A percentile compares a stretch with the other conserved stretches of the same genome.
phyloP scores from a whole-genome alignment of 1,284 basidiomycete genomes.

The Pisolithus thermaeus region DNA sequence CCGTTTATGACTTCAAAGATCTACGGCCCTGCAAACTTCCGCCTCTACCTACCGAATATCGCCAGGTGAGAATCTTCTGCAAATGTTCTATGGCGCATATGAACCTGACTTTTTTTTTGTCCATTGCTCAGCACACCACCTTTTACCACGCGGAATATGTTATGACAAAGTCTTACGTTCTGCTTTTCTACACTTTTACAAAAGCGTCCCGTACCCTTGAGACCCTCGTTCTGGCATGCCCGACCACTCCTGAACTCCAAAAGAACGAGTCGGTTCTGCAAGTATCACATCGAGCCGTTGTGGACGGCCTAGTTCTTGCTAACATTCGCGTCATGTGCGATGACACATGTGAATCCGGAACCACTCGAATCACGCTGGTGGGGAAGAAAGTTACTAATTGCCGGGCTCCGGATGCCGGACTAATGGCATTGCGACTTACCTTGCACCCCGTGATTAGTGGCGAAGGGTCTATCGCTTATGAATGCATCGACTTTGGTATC shows the following conservation, averaged over 20 bases:
- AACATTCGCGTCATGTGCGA: background rate
- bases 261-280: background rate
- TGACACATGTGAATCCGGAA: background rate
- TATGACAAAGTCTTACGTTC: slow-evolving; percentile 1
- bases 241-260: background rate
- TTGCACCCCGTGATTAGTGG: background rate
- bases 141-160: slow-evolving; percentile 2
- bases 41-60: background rate
- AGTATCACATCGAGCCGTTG: background rate
- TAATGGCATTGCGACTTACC: background rate
- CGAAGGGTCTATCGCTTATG: background rate
- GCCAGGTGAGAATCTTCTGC: background rate
- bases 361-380: background rate
- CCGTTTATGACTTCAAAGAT: slow-evolving; percentile 3
- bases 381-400: background rate
- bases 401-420: background rate
- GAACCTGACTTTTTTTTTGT: background rate
- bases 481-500: too few species aligned
- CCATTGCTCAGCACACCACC: background rate
- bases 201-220: background rate
- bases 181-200: background rate
- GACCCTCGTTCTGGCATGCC: slow-evolving; percentile 2
- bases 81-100: background rate
- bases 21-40: background rate
- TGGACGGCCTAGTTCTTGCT: background rate